Evolutionary conservation across 1,139 yeast species (phyloP).

Genomic region (Eremothecium sinecaudum): DNA sequence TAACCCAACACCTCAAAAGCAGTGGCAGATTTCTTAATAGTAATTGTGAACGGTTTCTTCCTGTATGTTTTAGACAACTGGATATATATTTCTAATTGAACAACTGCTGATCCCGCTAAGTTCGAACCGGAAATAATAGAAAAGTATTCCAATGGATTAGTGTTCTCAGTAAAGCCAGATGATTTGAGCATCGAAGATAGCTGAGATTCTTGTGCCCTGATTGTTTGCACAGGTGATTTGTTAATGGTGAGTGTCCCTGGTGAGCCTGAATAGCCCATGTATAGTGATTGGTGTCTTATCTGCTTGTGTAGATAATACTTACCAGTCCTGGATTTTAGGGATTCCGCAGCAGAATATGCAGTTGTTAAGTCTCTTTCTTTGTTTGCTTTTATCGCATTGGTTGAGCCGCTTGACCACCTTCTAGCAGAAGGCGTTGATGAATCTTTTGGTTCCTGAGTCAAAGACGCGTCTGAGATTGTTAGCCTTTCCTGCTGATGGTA

Average conservation of each 20-base stretch:
- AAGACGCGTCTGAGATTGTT: no score
- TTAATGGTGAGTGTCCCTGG: no score
- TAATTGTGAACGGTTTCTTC: conserved; percentile 28
- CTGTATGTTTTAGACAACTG: conserved; percentile 27
- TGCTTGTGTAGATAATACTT: conserved; percentile 7
- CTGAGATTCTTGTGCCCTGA: conserved; percentile 21
- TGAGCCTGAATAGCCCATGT: no score
- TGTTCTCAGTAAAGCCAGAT: conserved; percentile 31
- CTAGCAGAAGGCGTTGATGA: conserved; percentile 8
- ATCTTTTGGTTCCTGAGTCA: no score
- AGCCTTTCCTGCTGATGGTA: no score
- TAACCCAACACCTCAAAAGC: conserved; percentile 60
- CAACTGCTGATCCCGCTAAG: conserved; percentile 26
- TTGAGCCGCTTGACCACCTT: conserved; percentile 10
- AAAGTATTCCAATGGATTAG: conserved; percentile 47
- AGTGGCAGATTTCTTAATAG: conserved; percentile 39
- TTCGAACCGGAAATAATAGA: conserved; percentile 40
- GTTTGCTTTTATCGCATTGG: not conserved
- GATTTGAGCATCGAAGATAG: conserved; percentile 29
- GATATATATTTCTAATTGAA: conserved; percentile 31
- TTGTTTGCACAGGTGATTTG: no score
- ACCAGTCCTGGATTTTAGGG: conserved; percentile 3
- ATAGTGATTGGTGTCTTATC: no score
- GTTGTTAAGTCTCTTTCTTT: conserved; percentile 3
- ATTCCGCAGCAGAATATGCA: not conserved